phyloP scores from a whole-genome alignment of 2,329 filamentous ascomycete species.

The Penicillium sp. region DNA sequence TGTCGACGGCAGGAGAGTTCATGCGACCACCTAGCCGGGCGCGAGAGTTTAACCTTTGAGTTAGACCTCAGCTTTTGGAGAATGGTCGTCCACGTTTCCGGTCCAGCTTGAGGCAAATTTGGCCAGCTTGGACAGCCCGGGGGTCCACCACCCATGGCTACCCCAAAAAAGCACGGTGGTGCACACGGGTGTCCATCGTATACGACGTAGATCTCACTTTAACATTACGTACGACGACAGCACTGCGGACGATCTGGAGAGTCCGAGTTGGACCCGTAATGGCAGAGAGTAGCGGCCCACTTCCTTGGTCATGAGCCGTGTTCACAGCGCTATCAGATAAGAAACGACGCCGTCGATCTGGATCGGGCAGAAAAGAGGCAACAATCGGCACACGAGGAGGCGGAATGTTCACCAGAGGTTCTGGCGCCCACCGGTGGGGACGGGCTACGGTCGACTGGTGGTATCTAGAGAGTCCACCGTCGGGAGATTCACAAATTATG shows the following conservation, averaged over 20 bases:
- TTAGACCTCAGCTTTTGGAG: background rate
- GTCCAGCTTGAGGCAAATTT: background rate
- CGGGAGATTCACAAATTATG: conserved; percentile 16
- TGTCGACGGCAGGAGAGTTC: background rate
- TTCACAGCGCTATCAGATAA: conserved; percentile 15
- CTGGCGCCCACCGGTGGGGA: background rate
- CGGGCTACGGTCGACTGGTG: background rate
- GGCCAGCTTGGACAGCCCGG: background rate
- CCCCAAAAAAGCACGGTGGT: background rate
- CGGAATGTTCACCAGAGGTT: background rate
- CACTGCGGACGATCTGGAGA: background rate
- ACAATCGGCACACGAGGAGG: background rate
- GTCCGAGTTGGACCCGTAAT: background rate
- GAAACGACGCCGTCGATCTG: conserved; percentile 15
- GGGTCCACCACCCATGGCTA: background rate
- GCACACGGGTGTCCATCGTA: background rate
- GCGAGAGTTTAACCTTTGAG: background rate
- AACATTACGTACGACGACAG: conserved; percentile 13
- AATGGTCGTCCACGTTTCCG: background rate
- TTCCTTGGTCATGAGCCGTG: conserved; percentile 15
- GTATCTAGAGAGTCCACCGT: background rate
- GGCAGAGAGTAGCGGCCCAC: conserved; percentile 6
- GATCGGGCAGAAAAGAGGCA: conserved; percentile 6
- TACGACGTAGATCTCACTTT: background rate
- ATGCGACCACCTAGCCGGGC: background rate